Evolutionary conservation across 257 asterid genomes (phyloP), one percentile per base, ranked within the genome.

Genomic region (Scutellaria barbata): DNA sequence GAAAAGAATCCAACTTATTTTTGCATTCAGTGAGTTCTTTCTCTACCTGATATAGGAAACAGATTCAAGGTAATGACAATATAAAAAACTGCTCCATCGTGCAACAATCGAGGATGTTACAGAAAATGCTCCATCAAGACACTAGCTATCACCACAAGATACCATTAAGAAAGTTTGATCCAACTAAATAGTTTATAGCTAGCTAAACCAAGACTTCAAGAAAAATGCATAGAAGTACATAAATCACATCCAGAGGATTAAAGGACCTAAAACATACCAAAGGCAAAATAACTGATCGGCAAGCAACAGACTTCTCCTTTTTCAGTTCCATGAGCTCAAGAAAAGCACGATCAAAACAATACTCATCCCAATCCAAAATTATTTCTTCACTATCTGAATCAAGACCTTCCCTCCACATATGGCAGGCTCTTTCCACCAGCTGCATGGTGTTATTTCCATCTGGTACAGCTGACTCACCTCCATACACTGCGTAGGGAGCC

Each of bases 241-340:
- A 11, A 51, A 33, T 7, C 35, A 17, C 13, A 50, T 20, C 3
- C 35, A 40, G 16, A 5, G 25, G 16, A 16, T 3, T 9, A 10
- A 53, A 53, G 22, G 73, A 12, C 11, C 22, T 20, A 13, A 43
- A 57, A 57, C 74, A 16, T 56, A 69, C 74, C 1, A 58, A 47
- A 30, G 58, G 67, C 50, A 45, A 35, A 69, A 22, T 14, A 5
- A 22, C 74, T 9, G 58, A 42, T 41, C 14, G 55, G 55, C 74
- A 56, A 42, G 55, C 46, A 55, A 43, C 17, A 30, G 67, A 56
- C 42, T 50, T 71, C 54, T 71, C 76, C 13, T 60, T 71, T n/a
- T 62, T 60, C 53, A 59, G 20, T n/a, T 71, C 76, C 53, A 56
- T 39, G 33, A 70, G 59, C 67, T 70, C 71, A n/a, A 65, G 46